These are phyloP conservation scores for Epichloe scottii DNA, from an alignment of 2,329 filamentous ascomycete species.

Conservation along the genomic window DNA sequence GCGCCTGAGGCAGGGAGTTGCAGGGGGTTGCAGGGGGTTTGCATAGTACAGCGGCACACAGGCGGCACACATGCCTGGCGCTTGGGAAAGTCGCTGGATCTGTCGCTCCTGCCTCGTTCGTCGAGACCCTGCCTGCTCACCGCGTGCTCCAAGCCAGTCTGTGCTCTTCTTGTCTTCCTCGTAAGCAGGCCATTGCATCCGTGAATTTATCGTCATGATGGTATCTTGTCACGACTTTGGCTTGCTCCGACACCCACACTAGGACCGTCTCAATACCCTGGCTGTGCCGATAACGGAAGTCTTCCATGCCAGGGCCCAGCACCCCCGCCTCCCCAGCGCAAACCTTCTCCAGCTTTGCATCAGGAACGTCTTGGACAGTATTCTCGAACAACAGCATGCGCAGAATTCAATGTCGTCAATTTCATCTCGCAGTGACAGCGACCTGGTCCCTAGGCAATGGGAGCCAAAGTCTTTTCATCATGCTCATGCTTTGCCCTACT, in stretches of 20 bases:
- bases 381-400: too few relatives aligned
- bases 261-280: background rate
- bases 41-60: background rate
- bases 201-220: slow-evolving; percentile 5
- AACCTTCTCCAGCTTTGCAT: background rate
- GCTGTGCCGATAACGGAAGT: slow-evolving; percentile 2
- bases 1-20: background rate
- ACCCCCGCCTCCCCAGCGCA: background rate
- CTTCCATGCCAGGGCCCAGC: background rate
- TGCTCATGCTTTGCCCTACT: slow-evolving; percentile 5
- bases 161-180: background rate
- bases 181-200: background rate
- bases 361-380: too few relatives aligned
- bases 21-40: too few relatives aligned
- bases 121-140: background rate
- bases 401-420: too few relatives aligned
- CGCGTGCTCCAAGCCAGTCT: too few relatives aligned
- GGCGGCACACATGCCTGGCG: background rate
- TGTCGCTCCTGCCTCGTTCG: slow-evolving; percentile 1
- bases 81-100: too few relatives aligned
- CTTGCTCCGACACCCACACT: background rate
- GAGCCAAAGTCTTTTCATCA: background rate
- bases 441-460: background rate
- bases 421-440: too few relatives aligned
- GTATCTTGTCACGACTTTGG: slow-evolving; percentile 2